These are phyloP conservation scores for Papiliotrema nemorosa DNA, from an alignment of 1,284 basidiomycete genomes.

Conservation along the genomic window DNA sequence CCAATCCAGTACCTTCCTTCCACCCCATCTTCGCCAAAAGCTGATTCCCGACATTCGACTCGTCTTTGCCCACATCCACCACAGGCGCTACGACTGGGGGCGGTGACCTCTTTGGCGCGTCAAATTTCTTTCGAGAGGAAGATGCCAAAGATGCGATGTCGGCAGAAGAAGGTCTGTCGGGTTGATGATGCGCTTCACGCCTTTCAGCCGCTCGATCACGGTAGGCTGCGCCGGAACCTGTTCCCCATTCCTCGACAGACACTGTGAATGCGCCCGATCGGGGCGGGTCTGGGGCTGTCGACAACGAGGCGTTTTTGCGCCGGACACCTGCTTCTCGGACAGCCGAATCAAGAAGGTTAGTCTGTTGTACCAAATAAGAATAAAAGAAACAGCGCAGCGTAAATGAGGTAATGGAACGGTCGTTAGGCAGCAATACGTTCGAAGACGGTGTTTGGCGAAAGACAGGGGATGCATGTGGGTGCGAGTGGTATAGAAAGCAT, in stretches of 20 bases:
- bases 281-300: slow-evolving; percentile 49
- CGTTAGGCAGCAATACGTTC: not conserved
- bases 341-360: slow-evolving; percentile 69
- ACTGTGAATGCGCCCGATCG: slow-evolving; percentile 7
- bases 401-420: not conserved
- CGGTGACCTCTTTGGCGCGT: slow-evolving; percentile 58
- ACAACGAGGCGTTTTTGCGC: slow-evolving; percentile 61
- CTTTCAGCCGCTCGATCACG: slow-evolving; percentile 87
- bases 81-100: slow-evolving; percentile 62
- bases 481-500: slow-evolving; percentile 1
- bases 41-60: slow-evolving; percentile 81
- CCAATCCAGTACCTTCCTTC: slow-evolving; percentile 82
- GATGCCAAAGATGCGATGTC: slow-evolving; percentile 2
- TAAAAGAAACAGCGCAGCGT: slow-evolving; percentile 2
- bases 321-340: slow-evolving; percentile 68
- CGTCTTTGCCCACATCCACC: slow-evolving; percentile 71
- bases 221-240: slow-evolving; percentile 59
- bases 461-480: slow-evolving; percentile 5
- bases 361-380: slow-evolving; percentile 54
- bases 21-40: slow-evolving; percentile 94
- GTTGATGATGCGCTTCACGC: slow-evolving; percentile 81
- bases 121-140: slow-evolving; percentile 41
- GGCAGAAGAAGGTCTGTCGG: slow-evolving; percentile 71
- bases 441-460: not conserved
- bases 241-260: slow-evolving; percentile 5